Percentiles rank a stretch among this genome's conserved stretches.
phyloP scores from a whole-genome alignment of 1,284 basidiomycete species.

The Ceratobasidium sp. region DNA sequence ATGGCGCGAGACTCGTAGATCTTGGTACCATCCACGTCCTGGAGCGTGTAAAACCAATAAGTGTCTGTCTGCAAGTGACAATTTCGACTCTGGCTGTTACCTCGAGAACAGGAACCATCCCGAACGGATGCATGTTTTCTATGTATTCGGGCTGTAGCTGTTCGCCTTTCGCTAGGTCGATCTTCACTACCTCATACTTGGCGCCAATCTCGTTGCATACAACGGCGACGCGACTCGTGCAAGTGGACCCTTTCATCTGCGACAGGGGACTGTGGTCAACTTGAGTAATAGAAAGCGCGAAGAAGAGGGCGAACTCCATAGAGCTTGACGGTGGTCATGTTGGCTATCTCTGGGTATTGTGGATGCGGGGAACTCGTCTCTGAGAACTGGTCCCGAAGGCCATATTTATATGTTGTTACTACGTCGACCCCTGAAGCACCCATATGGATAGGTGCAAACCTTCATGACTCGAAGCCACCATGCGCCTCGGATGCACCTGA shows the following conservation, averaged over 20 bases:
- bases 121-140: slow-evolving; percentile 39
- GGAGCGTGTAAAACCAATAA: too few species aligned
- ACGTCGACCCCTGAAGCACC: too few species aligned
- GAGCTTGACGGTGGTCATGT: not conserved
- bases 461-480: too few species aligned
- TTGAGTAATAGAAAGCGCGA: not conserved
- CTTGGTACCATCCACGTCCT: slow-evolving; percentile 48
- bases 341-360: not conserved
- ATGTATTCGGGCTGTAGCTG: slow-evolving; percentile 16
- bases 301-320: slow-evolving; percentile 2
- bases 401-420: too few species aligned
- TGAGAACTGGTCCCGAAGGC: too few species aligned
- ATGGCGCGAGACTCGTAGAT: slow-evolving; percentile 67
- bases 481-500: too few species aligned
- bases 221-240: slow-evolving; percentile 43
- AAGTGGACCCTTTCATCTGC: slow-evolving; percentile 21
- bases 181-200: slow-evolving; percentile 24
- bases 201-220: slow-evolving; percentile 43
- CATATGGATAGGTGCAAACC: too few species aligned
- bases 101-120: slow-evolving; percentile 31
- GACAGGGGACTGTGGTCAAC: not conserved
- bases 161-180: slow-evolving; percentile 36
- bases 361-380: too few species aligned
- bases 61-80: not conserved
- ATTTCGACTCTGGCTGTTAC: not conserved